These are phyloP conservation scores for Ustilaginoidea virens DNA, from an alignment of 2,329 filamentous ascomycete genomes.

Conservation along the genomic window DNA sequence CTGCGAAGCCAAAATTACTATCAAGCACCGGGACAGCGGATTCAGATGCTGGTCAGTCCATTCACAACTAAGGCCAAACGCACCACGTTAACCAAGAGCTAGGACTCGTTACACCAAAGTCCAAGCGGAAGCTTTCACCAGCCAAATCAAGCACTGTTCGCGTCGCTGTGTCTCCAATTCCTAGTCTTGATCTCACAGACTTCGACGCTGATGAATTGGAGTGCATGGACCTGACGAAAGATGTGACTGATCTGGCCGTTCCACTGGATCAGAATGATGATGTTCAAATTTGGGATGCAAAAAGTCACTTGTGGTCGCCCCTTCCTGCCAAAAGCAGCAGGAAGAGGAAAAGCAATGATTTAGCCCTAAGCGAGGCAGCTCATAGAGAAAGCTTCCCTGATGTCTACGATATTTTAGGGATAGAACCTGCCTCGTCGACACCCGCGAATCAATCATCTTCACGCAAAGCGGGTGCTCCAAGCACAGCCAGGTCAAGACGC, in stretches of 20 bases:
- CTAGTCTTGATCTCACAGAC: slow-evolving; percentile 18
- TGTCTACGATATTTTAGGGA: slow-evolving; percentile 32
- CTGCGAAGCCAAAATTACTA: slow-evolving; percentile 9
- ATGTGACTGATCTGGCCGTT: slow-evolving; percentile 17
- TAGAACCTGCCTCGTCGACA: slow-evolving; percentile 21
- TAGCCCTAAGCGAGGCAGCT: slow-evolving; percentile 20
- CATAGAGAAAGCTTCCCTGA: slow-evolving; percentile 36
- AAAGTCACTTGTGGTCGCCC: slow-evolving; percentile 22
- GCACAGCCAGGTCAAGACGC: slow-evolving; percentile 8
- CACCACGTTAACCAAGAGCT: not conserved
- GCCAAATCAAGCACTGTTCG: slow-evolving; percentile 11
- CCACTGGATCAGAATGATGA: slow-evolving; percentile 21
- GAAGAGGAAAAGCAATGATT: slow-evolving; percentile 37
- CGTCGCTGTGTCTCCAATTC: slow-evolving; percentile 6
- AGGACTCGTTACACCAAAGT: slow-evolving; percentile 7
- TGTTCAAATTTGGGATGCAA: slow-evolving; percentile 27
- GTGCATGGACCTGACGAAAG: slow-evolving; percentile 25
- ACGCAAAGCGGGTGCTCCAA: slow-evolving; percentile 8
- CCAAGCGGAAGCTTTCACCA: slow-evolving; percentile 10
- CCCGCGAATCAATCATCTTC: slow-evolving; percentile 12
- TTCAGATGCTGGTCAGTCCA: slow-evolving; percentile 5
- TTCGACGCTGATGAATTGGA: slow-evolving; percentile 20
- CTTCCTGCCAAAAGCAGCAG: slow-evolving; percentile 24
- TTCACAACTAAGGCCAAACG: not conserved
- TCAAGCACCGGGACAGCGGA: too few species aligned